phyloP scores from a whole-genome alignment of 2,329 filamentous ascomycete species.

The Didymella arachidicola region DNA sequence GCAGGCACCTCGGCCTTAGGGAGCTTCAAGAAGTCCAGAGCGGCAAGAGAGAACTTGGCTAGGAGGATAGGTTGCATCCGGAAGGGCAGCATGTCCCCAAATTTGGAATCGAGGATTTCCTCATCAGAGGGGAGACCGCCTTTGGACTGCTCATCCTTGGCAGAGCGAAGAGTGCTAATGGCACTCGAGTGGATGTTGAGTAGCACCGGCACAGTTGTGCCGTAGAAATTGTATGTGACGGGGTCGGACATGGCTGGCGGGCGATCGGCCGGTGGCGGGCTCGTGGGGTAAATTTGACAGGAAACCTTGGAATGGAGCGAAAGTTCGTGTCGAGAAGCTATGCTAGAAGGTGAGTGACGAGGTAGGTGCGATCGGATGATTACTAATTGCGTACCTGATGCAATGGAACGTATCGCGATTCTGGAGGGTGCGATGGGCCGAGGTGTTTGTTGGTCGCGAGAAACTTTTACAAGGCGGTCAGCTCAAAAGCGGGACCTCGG shows the following conservation, averaged over 20 bases:
- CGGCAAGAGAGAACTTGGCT: constrained; percentile 24
- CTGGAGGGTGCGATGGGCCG: constrained; percentile 10
- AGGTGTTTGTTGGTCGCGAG: neutral
- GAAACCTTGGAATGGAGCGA: neutral
- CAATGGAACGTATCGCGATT: neutral
- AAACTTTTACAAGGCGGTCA: neutral
- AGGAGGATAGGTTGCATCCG: constrained; percentile 31
- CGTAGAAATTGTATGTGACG: constrained; percentile 29
- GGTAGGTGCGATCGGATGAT: neutral
- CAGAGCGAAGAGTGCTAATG: constrained; percentile 27
- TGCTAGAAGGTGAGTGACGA: neutral
- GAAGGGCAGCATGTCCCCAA: constrained; percentile 34
- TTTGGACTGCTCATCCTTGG: constrained; percentile 28
- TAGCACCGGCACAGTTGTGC: constrained; percentile 27
- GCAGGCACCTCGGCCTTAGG: constrained; percentile 13
- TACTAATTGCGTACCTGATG: neutral
- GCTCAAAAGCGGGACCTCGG: neutral
- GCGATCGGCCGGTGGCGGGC: constrained; percentile 13
- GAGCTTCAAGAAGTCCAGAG: constrained; percentile 20
- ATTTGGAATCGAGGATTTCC: constrained; percentile 28
- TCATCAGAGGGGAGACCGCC: constrained; percentile 22
- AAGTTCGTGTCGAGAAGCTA: neutral
- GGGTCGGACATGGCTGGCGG: constrained; percentile 27
- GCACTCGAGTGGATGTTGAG: constrained; percentile 21
- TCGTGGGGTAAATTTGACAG: neutral